Conservation (phyloP, 2,329 filamentous ascomycete species). For the Paecilomyces variotii region DNA sequence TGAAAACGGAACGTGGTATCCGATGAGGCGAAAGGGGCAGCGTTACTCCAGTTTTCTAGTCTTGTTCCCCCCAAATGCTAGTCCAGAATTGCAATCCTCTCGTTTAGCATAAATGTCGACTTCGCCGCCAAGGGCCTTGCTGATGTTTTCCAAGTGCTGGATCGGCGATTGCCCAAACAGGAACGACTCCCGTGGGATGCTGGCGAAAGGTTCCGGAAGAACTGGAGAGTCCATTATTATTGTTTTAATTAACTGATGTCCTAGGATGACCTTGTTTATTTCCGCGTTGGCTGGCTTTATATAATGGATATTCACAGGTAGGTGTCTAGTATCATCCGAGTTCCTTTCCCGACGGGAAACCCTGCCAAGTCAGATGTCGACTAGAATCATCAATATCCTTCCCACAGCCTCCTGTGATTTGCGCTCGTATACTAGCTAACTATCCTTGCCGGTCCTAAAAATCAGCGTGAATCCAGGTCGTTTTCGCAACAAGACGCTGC, state of each 20-base stretch:
- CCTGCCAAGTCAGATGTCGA: not conserved
- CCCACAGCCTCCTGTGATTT: no score
- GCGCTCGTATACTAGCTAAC: no score
- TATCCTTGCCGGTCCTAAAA: no score
- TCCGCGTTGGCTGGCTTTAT: not conserved
- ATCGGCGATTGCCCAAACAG: not conserved
- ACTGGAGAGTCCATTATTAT: not conserved
- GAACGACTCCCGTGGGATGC: not conserved
- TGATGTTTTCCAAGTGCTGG: constrained; percentile 36
- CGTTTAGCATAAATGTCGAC: constrained; percentile 63
- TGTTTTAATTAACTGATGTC: no score
- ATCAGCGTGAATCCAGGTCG: not conserved
- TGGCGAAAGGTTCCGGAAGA: not conserved
- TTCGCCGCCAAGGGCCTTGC: constrained; percentile 50
- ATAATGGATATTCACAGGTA: not conserved
- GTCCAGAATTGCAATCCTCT: constrained; percentile 61
- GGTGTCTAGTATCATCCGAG: not conserved
- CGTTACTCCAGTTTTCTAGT: constrained; percentile 60
- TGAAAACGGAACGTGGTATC: no score
- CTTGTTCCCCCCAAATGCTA: constrained; percentile 64
- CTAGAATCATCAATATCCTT: not conserved
- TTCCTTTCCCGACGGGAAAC: not conserved
- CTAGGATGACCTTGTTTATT: not conserved
- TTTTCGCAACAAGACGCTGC: not conserved
- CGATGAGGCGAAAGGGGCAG: constrained; percentile 36